A percentile compares a stretch with the other conserved stretches of the same genome.
Conservation (phyloP, 2,329 filamentous ascomycete species). For the Colletotrichum sansevieriae region DNA sequence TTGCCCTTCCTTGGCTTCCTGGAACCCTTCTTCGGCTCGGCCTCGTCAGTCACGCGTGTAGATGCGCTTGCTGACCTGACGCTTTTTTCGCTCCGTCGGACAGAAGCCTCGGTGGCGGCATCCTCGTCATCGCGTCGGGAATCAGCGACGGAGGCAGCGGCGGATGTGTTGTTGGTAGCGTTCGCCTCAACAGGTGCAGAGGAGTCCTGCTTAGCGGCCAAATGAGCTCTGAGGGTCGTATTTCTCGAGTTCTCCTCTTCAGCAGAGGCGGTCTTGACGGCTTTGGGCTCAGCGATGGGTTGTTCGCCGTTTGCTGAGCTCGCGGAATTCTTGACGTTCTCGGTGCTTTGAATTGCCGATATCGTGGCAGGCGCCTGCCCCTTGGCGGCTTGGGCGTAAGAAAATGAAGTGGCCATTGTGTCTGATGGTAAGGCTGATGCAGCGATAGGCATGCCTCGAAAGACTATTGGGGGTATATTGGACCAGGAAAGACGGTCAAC, state of each 20-base stretch:
- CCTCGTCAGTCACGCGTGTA: slow-evolving; percentile 77
- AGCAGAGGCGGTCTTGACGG: slow-evolving; percentile 23
- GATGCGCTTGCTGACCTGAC: slow-evolving; percentile 73
- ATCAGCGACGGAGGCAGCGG: slow-evolving; percentile 55
- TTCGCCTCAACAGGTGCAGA: slow-evolving; percentile 20
- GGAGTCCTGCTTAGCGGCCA: slow-evolving; percentile 46
- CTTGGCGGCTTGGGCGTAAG: slow-evolving; percentile 96
- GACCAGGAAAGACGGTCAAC: slow-evolving; percentile 36
- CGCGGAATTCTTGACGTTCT: slow-evolving; percentile 47
- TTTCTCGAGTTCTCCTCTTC: slow-evolving; percentile 38
- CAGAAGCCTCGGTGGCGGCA: slow-evolving; percentile 54
- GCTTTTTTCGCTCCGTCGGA: slow-evolving; percentile 60
- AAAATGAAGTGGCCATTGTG: slow-evolving; percentile 75
- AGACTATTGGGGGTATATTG: slow-evolving; percentile 24
- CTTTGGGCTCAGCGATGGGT: slow-evolving; percentile 27
- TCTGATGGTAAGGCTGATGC: slow-evolving; percentile 38
- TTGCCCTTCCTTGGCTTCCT: slow-evolving; percentile 70
- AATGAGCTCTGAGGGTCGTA: slow-evolving; percentile 30
- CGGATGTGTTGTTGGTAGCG: slow-evolving; percentile 47
- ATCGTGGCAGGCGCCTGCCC: slow-evolving; percentile 67
- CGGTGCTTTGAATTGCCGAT: slow-evolving; percentile 47
- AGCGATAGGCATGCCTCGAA: slow-evolving; percentile 39
- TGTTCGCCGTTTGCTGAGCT: slow-evolving; percentile 41
- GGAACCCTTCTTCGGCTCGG: slow-evolving; percentile 69
- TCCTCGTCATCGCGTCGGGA: slow-evolving; percentile 55